Evolutionary conservation across 2,329 filamentous ascomycete species (phyloP), one percentile per base, ranked within the genome.

Genomic region (Fusarium succisae): DNA sequence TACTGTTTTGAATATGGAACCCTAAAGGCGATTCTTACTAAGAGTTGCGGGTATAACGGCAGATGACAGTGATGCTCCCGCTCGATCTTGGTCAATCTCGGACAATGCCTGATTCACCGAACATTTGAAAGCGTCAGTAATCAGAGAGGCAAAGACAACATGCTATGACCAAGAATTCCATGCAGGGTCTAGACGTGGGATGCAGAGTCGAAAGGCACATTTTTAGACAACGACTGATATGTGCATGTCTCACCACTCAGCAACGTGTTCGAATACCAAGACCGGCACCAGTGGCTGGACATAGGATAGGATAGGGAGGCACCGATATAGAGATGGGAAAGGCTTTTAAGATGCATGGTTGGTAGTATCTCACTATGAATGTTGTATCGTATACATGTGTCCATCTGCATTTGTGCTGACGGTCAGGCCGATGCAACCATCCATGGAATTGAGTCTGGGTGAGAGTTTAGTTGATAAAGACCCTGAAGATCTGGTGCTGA

Each of bases 361-460:
- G 63, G 51, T 48, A 48, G 32, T 37, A 54, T 54, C 9, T 26
- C 24, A 26, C 20, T 28, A 54, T 38, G 56, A 20, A 50, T 47
- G 30, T 30, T 30, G 44, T 30, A 32, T 45, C 60, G 28, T 51
- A 67, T 41, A 14, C 35, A 51, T 67, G 37, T 50, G 44, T 32
- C 17, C 50, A 12, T 18, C 28, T 44, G 26, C 30, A 45, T 35
- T 39, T 59, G 45, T 58, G 41, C 57, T 72, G 50, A 72, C 61
- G 70, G 70, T 38, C 41, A 59, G 47, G 47, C 67, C 62, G 67
- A 72, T 74, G 71, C 71, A 74, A 74, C 71, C 62, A 73, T 71
- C 66, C 66, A 67, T 55, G 55, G 24, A 26, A 44, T 63, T 38
- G 45, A 63, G 44, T 15, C 22, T 41, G 39, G 39, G 22, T n/a